Base-by-base conservation (phyloP, 305 asterid genomes). In the Solanum chacoense region DNA sequence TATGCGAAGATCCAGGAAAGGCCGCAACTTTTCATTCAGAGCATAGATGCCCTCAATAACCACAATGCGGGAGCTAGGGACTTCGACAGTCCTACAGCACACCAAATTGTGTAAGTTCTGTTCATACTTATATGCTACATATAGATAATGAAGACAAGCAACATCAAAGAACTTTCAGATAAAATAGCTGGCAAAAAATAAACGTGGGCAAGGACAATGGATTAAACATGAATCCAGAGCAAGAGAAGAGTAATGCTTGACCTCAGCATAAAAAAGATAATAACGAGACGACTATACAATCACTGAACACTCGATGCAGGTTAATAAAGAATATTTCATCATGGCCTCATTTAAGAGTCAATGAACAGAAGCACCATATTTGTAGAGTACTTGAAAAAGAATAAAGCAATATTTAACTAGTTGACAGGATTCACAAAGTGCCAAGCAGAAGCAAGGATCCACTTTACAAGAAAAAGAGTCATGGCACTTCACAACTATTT, bases 11-110 rank as follows among this genome's bases (percentile, higher is more conserved):
- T 96, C 99, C 89, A 98, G 95, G 26, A 93, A 93, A 87, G 97
- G 96, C 80, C 98, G 92, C 92, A 98, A 88, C 88, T 93, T 93
- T 88, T 98, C 98, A 89, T 98, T 98, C 89, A 98, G 93, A 87
- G 99, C 99, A 90, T 98, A 95, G 91, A 98, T 98, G 24, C 99
- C 99, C 93, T 98, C 99, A 10, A 98, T 95, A 78, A 98, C 91
- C 91, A 98, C 97, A 90, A 98, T 95, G 80, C 98, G 96, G 85
- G 99, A 96, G 90, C 94, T 93, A 65, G 99, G 99, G 87, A 96
- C 98, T 90, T 98, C 99, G 91, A 98, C 93, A 77, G 95, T 96
- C 98, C 99, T 98, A 95, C 88, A 90, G 88, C 73, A 91, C 87
- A 83, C 73, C 87, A 50, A 50, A 83, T 83, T 50, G 40, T 45